Evolutionary conservation across 164 flowering plant species (phyloP).

Genomic region (Nymphaea thermarum): DNA sequence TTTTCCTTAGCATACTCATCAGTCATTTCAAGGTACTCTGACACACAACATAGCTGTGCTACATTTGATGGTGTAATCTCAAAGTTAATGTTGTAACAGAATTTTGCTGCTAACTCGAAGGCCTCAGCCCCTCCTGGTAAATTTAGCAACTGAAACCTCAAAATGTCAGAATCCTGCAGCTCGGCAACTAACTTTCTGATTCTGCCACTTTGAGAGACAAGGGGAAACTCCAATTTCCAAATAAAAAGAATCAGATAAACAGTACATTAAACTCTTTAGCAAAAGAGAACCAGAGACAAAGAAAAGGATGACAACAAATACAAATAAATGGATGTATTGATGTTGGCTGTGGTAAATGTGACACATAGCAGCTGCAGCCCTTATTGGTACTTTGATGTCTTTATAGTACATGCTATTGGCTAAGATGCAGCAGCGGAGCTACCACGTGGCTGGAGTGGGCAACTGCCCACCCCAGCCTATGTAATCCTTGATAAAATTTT

Average conservation of each 20-base stretch:
- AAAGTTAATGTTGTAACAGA: conserved; percentile 81
- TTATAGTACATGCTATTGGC: too few relatives aligned
- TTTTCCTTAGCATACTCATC: conserved; percentile 71
- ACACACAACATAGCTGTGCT: conserved; percentile 64
- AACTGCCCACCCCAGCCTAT: too few relatives aligned
- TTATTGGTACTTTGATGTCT: too few relatives aligned
- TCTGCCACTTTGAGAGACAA: conserved; percentile 68
- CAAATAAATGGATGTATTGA: too few relatives aligned
- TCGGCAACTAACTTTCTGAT: conserved; percentile 67
- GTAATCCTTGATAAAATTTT: too few relatives aligned
- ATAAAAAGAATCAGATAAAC: neutral
- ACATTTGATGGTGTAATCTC: conserved; percentile 79
- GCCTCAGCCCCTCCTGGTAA: conserved; percentile 88
- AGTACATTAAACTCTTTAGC: neutral
- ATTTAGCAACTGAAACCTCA: conserved; percentile 49
- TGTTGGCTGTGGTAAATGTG: too few relatives aligned
- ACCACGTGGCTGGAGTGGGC: too few relatives aligned
- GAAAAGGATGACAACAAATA: too few relatives aligned
- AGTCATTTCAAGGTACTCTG: conserved; percentile 91
- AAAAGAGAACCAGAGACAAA: too few relatives aligned
- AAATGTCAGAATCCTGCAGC: conserved; percentile 44
- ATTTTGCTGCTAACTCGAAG: conserved; percentile 83
- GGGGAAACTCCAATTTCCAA: neutral
- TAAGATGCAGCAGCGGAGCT: too few relatives aligned
- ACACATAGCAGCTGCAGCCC: too few relatives aligned